A percentile compares a stretch with the other conserved stretches of the same genome.
These are phyloP conservation scores for Boletus calvinii DNA, from an alignment of 1,284 basidiomycete genomes.

Conservation along the genomic window DNA sequence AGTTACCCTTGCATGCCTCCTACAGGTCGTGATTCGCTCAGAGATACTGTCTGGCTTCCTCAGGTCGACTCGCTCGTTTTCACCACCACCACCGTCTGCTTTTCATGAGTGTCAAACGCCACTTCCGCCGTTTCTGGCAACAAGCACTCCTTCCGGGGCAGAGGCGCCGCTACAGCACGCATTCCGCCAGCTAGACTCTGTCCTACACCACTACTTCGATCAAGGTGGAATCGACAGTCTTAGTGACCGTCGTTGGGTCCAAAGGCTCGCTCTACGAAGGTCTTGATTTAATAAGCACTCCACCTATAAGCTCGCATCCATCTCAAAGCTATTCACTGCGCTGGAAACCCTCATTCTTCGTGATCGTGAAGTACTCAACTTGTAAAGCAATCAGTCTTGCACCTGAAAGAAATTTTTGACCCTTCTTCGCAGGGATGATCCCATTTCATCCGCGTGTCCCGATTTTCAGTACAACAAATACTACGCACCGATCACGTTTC, in stretches of 20 bases:
- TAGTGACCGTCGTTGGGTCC: conserved; percentile 29
- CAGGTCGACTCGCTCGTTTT: not conserved
- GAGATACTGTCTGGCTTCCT: not conserved
- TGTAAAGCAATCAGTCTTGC: conserved; percentile 33
- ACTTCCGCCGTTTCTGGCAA: conserved; percentile 20
- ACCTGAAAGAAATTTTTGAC: not conserved
- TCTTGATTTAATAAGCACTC: conserved; percentile 39
- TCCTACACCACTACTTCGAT: conserved; percentile 15
- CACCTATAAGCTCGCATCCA: conserved; percentile 48
- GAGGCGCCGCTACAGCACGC: conserved; percentile 15
- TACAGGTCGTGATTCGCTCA: conserved; percentile 6
- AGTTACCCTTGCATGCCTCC: conserved; percentile 11
- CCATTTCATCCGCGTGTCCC: conserved; percentile 23
- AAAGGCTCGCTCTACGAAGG: conserved; percentile 29
- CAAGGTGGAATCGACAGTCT: conserved; percentile 26
- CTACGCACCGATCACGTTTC: conserved; percentile 42
- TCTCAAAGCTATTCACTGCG: conserved; percentile 48
- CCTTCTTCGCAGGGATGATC: conserved; percentile 19
- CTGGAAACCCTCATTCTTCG: conserved; percentile 47
- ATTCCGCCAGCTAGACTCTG: conserved; percentile 10
- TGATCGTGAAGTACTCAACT: conserved; percentile 41
- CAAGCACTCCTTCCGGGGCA: conserved; percentile 13
- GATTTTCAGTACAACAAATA: conserved; percentile 24
- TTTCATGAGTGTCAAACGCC: conserved; percentile 18
- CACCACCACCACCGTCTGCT: not conserved